phyloP scores from a whole-genome alignment of 2,329 filamentous ascomycete species.

The Myriosclerotinia curreyana region DNA sequence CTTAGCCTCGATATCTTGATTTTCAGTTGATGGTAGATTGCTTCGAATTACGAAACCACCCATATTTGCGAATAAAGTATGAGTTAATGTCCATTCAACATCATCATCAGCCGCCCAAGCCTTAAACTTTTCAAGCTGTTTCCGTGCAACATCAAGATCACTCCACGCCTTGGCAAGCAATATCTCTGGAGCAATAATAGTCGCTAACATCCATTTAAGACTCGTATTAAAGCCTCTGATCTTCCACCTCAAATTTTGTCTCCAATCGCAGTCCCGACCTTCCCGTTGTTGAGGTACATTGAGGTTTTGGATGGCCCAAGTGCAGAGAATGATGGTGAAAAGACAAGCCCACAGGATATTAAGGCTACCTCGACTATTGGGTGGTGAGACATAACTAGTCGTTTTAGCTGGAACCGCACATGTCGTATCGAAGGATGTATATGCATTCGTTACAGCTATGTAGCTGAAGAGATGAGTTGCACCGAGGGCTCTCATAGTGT shows the following conservation, averaged over 20 bases:
- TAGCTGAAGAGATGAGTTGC: background rate
- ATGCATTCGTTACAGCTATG: background rate
- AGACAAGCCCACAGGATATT: slow-evolving; percentile 31
- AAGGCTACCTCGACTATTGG: slow-evolving; percentile 28
- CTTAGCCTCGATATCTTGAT: slow-evolving; percentile 7
- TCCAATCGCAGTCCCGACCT: background rate
- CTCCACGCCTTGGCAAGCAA: slow-evolving; percentile 19
- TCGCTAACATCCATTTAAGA: slow-evolving; percentile 25
- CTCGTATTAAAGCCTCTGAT: background rate
- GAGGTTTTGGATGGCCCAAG: slow-evolving; percentile 29
- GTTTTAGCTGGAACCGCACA: slow-evolving; percentile 15
- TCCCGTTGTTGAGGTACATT: slow-evolving; percentile 28
- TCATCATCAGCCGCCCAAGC: slow-evolving; percentile 17
- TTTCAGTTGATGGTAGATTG: background rate
- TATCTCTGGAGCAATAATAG: slow-evolving; percentile 23
- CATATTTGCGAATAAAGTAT: slow-evolving; percentile 29
- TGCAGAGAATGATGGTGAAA: slow-evolving; percentile 27
- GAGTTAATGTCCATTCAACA: slow-evolving; percentile 26
- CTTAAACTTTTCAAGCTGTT: slow-evolving; percentile 13
- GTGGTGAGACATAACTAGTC: slow-evolving; percentile 20
- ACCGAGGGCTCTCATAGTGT: background rate
- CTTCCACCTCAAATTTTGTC: slow-evolving; percentile 14
- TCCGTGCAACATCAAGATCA: slow-evolving; percentile 18
- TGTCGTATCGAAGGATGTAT: slow-evolving; percentile 7
- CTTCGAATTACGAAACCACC: slow-evolving; percentile 24